Conservation (phyloP, 768 basidiomycete species). For the Trametes elegans region DNA sequence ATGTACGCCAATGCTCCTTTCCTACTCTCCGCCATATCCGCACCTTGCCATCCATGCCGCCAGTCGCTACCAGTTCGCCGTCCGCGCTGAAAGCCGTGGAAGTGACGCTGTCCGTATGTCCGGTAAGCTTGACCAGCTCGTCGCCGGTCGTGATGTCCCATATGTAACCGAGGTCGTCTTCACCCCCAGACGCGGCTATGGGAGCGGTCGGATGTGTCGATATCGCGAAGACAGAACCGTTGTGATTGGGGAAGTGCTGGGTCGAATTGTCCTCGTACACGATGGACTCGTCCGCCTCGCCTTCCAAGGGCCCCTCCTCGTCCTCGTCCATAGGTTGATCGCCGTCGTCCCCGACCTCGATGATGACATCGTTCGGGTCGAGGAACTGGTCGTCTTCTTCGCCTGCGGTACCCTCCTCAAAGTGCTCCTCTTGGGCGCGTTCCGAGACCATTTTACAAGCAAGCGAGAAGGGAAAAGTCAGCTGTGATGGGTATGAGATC, state of each 20-base stretch:
- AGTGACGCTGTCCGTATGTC: conserved; percentile 91
- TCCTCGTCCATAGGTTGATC: conserved; percentile 75
- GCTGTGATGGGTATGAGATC: not conserved
- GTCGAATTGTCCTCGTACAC: conserved; percentile 59
- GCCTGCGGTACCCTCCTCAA: conserved; percentile 44
- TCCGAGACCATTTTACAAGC: conserved; percentile 27
- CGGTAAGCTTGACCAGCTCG: conserved; percentile 79
- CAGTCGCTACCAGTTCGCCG: conserved; percentile 91
- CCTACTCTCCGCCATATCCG: conserved; percentile 88
- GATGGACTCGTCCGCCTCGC: conserved; percentile 28
- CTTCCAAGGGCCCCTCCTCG: conserved; percentile 32
- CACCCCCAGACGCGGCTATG: conserved; percentile 88
- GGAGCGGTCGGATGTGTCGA: conserved; percentile 80
- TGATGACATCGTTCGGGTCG: conserved; percentile 59
- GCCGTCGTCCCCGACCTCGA: conserved; percentile 63
- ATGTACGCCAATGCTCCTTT: conserved; percentile 67
- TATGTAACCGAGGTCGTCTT: conserved; percentile 93
- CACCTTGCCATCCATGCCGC: conserved; percentile 97
- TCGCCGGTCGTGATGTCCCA: conserved; percentile 87
- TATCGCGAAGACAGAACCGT: conserved; percentile 79
- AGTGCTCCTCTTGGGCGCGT: conserved; percentile 38
- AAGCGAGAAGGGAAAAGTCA: not conserved
- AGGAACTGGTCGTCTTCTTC: conserved; percentile 63
- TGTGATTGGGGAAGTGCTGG: conserved; percentile 67
- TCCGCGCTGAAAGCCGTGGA: conserved; percentile 77